A percentile compares a stretch with the other conserved stretches of the same genome.
These are phyloP conservation scores for Paramecium caudatum DNA, from an alignment of 73 alveolate species.

Conservation along the genomic window DNA sequence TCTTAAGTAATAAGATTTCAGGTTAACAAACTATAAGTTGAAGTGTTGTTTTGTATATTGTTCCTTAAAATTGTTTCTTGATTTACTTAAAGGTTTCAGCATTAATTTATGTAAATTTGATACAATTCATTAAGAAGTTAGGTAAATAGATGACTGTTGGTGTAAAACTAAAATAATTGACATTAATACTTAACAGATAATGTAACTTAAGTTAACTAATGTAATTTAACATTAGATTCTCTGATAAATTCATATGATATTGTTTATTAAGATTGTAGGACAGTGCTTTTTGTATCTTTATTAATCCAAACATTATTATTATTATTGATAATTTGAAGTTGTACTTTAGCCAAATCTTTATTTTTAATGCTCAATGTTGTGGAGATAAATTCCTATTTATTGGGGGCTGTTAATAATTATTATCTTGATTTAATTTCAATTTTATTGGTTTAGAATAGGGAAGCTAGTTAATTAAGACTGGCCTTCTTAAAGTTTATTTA, in stretches of 20 bases:
- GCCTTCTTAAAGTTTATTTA: constrained; percentile 4
- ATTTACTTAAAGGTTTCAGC: neutral
- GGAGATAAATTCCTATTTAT: neutral
- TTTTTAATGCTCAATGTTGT: constrained; percentile 12
- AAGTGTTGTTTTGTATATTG: neutral
- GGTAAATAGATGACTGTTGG: neutral
- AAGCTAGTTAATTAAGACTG: constrained; percentile 22
- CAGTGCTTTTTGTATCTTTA: neutral
- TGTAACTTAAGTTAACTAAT: neutral
- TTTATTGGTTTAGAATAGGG: constrained; percentile 3
- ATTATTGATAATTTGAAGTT: neutral
- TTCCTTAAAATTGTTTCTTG: neutral
- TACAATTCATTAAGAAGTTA: neutral
- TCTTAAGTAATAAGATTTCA: neutral
- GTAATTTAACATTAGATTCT: neutral
- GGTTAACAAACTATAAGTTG: neutral
- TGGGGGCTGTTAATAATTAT: neutral
- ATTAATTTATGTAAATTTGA: neutral
- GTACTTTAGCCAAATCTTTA: neutral
- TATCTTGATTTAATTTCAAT: constrained; percentile 38
- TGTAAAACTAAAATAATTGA: neutral
- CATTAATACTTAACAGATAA: neutral
- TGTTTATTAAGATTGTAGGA: neutral
- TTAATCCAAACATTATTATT: constrained; percentile 1
- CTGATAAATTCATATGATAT: constrained; percentile 14